These are phyloP conservation scores for Calocera viscosa DNA, from an alignment of 768 basidiomycete species.

Conservation along the genomic window DNA sequence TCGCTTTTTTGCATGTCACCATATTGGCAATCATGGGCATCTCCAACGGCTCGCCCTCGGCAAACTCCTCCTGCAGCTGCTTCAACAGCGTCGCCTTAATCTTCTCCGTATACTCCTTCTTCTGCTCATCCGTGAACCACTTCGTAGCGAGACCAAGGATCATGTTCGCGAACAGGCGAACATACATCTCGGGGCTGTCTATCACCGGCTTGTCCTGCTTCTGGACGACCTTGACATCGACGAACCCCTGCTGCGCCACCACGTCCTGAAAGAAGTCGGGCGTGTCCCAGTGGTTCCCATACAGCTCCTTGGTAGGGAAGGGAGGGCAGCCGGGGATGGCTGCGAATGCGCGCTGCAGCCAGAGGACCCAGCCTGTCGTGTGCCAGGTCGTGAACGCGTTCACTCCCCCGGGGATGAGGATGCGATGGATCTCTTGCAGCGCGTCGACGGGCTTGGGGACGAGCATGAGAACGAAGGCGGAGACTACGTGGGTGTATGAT, in stretches of 20 bases:
- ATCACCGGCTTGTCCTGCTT: not conserved
- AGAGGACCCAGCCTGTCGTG: slow-evolving; percentile 2
- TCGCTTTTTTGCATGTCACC: not conserved
- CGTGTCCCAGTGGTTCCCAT: not conserved
- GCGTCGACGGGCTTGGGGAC: not conserved
- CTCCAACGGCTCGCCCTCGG: not conserved
- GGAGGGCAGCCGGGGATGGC: not conserved
- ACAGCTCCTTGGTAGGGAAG: slow-evolving; percentile 1
- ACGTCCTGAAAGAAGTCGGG: not conserved
- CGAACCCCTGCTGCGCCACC: slow-evolving; percentile 8
- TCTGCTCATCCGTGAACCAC: slow-evolving; percentile 6
- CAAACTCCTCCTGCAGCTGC: slow-evolving; percentile 4
- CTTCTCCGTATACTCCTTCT: not conserved
- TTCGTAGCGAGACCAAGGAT: slow-evolving; percentile 3
- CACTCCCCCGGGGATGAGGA: slow-evolving; percentile 11
- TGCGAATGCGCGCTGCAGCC: not conserved
- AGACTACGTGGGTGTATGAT: not conserved
- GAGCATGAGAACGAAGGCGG: not conserved
- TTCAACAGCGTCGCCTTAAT: not conserved
- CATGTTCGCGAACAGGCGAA: slow-evolving; percentile 7
- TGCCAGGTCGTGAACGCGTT: slow-evolving; percentile 14
- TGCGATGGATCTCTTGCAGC: slow-evolving; percentile 9
- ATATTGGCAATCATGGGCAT: not conserved
- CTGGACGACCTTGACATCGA: slow-evolving; percentile 1
- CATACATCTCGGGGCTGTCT: not conserved